Evolutionary conservation across 1,284 basidiomycete species (phyloP), one percentile per base, ranked within the genome.

Genomic region (Tylopilus sp.): DNA sequence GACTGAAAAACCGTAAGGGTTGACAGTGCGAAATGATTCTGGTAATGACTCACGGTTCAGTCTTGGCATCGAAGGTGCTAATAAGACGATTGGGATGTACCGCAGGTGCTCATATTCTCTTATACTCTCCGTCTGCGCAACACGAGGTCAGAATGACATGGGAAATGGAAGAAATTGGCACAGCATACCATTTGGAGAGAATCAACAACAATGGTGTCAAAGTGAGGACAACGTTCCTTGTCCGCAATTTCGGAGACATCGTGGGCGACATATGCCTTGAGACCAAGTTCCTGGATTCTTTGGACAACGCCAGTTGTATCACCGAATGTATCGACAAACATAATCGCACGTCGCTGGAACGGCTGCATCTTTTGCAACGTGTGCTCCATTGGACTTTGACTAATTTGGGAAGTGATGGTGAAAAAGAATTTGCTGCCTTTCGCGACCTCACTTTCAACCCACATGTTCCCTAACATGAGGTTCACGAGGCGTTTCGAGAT

Each of bases 401-500:
- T 88, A 59, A 91, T 88, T 71, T 88, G 85, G 28, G 86, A 89
- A 2, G 83, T 84, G 71, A 94, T 92, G 21, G 91, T 94, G 76
- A 98, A 99, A 83, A 91, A 96, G 81, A 99, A 99, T 69, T 90
- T 88, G 68, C 88, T 91, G 14, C 96, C 96, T 62, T 91, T 88
- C 45, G 89, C 83, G 57, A 92, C 84, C 66, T 96, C 92, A 54
- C 85, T 89, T 68, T 96, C 91, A 41, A 99, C 96, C 96, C 96
- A 99, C 75, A 99, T 91, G 64, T 96, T 93, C 51, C 96, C 96
- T 61, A 91, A 85, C 96, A 99, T 99, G 58, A 99, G 85, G 57
- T 88, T 91, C 43, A 98, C 95, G 18, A 99, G 83, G 0, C 95
- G 87, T 63, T 98, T 93, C 30, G 92, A 94, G 61, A 94, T 94